Evolutionary conservation across 495 filamentous ascomycete genomes (phyloP).

Genomic region (Immersiella caudata): DNA sequence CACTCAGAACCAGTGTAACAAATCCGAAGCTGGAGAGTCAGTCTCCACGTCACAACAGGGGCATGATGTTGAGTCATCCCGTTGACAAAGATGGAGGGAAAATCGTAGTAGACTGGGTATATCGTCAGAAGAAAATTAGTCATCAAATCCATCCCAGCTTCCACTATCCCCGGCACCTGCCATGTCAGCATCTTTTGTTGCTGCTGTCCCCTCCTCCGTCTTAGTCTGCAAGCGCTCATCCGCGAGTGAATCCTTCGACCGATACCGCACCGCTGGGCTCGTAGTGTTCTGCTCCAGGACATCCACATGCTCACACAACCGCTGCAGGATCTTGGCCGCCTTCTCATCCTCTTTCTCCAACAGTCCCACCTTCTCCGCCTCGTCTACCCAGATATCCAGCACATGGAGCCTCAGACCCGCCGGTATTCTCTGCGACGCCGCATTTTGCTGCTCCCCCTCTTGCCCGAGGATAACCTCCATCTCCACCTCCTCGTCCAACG

Average conservation of each 20-base stretch:
- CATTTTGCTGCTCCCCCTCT: conserved; percentile 25
- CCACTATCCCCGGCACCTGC: conserved; percentile 33
- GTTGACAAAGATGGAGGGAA: background rate
- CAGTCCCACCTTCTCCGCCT: conserved; percentile 69
- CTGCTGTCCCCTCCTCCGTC: conserved; percentile 29
- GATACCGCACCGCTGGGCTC: conserved; percentile 72
- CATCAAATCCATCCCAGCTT: conserved; percentile 77
- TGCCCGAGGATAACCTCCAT: conserved; percentile 3
- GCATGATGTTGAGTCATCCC: background rate
- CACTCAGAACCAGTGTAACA: too few relatives aligned
- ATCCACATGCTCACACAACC: conserved; percentile 44
- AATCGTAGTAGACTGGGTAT: background rate
- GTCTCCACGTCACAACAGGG: background rate
- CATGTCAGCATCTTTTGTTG: conserved; percentile 44
- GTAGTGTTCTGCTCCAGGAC: conserved; percentile 50
- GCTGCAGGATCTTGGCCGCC: conserved; percentile 37
- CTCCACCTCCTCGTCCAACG: conserved; percentile 41
- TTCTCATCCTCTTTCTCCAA: conserved; percentile 49
- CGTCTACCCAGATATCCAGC: conserved; percentile 88
- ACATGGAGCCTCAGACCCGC: conserved; percentile 87
- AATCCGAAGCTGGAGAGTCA: background rate
- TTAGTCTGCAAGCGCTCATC: conserved; percentile 71
- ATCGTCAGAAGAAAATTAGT: conserved; percentile 36
- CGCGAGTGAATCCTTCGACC: conserved; percentile 69
- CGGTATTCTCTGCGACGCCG: conserved; percentile 55